phyloP scores from a whole-genome alignment of 306 rosid genomes.

The Glycine latifolia region DNA sequence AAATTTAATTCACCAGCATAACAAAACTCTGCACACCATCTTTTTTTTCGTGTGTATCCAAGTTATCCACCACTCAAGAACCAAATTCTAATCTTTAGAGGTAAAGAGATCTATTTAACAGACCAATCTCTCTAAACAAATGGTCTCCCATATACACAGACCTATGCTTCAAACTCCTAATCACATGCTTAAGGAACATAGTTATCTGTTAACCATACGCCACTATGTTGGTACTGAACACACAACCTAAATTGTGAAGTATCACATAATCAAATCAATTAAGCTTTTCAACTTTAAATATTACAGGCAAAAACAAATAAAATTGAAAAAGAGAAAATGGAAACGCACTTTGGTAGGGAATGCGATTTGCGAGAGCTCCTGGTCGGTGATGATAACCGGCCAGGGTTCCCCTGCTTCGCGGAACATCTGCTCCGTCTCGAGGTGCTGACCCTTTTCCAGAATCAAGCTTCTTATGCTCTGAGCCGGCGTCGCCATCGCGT shows the following conservation, averaged over 20 bases:
- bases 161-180: neutral
- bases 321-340: neutral
- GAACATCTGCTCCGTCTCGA: conserved; percentile 83
- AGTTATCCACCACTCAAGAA: too few relatives aligned
- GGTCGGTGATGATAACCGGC: conserved; percentile 77
- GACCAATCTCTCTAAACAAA: too few relatives aligned
- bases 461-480: conserved; percentile 77
- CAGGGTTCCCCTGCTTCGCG: conserved; percentile 87
- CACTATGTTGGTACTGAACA: too few relatives aligned
- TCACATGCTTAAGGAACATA: too few relatives aligned
- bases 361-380: conserved; percentile 65
- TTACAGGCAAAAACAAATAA: too few relatives aligned
- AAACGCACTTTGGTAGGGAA: conserved; percentile 75
- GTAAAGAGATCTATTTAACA: too few relatives aligned
- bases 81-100: too few relatives aligned
- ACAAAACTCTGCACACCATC: neutral
- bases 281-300: neutral
- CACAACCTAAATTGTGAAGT: too few relatives aligned
- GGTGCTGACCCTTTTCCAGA: conserved; percentile 79
- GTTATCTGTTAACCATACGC: neutral
- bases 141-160: too few relatives aligned
- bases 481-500: conserved; percentile 80
- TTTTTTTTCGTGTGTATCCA: too few relatives aligned
- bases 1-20: neutral
- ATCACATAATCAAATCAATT: too few relatives aligned